Percentiles rank a stretch among this genome's conserved stretches.
Conservation (phyloP, 1,284 basidiomycete genomes). For the Pseudozyma pruni region DNA sequence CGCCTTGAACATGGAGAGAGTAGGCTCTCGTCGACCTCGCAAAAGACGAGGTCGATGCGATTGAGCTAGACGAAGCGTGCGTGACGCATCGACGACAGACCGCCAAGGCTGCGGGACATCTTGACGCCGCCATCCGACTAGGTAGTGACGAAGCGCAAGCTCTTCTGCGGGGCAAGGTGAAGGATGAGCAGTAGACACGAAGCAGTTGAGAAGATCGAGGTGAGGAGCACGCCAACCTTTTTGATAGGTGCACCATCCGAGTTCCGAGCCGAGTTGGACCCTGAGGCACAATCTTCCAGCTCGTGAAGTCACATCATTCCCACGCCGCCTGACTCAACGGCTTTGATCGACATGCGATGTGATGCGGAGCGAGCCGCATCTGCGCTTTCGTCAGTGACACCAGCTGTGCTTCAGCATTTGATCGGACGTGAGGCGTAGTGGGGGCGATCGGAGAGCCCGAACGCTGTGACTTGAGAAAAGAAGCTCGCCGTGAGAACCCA, state of each 20-base stretch:
- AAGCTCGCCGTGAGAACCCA: no score
- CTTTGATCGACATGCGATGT: not conserved
- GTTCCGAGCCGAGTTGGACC: slow-evolving; percentile 3
- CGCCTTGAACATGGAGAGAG: not conserved
- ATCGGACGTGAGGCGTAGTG: no score
- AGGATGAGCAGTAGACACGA: not conserved
- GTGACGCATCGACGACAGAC: slow-evolving; percentile 18
- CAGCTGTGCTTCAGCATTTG: no score
- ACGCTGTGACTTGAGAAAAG: no score
- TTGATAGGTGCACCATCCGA: not conserved
- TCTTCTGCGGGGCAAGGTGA: not conserved
- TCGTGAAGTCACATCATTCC: not conserved
- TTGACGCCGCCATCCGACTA: slow-evolving; percentile 1
- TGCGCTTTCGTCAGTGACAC: no score
- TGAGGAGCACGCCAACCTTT: not conserved
- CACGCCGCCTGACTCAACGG: not conserved
- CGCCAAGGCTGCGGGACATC: slow-evolving; percentile 4
- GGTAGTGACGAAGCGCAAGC: not conserved
- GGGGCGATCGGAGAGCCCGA: no score
- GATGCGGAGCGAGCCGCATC: no score
- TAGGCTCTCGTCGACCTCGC: not conserved
- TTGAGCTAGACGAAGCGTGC: not conserved
- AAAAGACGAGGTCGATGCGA: slow-evolving; percentile 9
- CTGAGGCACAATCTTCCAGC: slow-evolving; percentile 1
- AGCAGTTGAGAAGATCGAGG: not conserved